Evolutionary conservation across 2,329 filamentous ascomycete genomes (phyloP).

Genomic region (Aspergillus jensenii): DNA sequence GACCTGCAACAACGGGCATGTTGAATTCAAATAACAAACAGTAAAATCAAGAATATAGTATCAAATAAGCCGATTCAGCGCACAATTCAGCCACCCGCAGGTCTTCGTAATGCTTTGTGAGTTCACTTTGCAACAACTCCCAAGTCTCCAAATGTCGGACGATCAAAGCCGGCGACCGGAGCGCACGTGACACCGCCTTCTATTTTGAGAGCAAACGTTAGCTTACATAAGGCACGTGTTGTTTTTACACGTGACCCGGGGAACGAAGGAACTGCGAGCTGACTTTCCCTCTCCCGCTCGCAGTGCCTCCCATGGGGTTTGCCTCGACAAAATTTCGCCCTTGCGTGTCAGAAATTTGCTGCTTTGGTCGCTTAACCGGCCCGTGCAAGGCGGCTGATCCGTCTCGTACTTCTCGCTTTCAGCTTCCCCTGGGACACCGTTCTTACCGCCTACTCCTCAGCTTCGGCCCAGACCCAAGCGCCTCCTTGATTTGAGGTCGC

Average conservation of each 20-base stretch:
- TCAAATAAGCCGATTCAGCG: neutral
- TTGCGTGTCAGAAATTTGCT: slow-evolving; percentile 21
- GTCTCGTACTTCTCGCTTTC: slow-evolving; percentile 27
- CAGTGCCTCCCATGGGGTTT: slow-evolving; percentile 24
- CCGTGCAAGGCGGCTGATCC: slow-evolving; percentile 31
- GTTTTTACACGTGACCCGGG: slow-evolving; percentile 17
- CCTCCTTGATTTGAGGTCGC: slow-evolving; percentile 30
- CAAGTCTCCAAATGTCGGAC: slow-evolving; percentile 4
- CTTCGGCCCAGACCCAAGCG: slow-evolving; percentile 29
- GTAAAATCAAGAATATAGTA: neutral
- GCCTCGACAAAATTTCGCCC: slow-evolving; percentile 22
- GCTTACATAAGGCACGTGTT: slow-evolving; percentile 18
- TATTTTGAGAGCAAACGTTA: neutral
- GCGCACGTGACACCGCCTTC: slow-evolving; percentile 18
- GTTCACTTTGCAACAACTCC: slow-evolving; percentile 6
- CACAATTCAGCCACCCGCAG: neutral
- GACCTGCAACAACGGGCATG: slow-evolving; percentile 60
- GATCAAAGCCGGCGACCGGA: slow-evolving; percentile 3
- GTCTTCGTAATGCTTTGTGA: neutral
- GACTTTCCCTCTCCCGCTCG: slow-evolving; percentile 22
- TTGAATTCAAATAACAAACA: slow-evolving; percentile 16
- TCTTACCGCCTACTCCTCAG: slow-evolving; percentile 29
- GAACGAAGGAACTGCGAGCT: slow-evolving; percentile 21
- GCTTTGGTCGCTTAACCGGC: slow-evolving; percentile 26
- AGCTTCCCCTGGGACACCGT: slow-evolving; percentile 23